Base-by-base conservation (phyloP, 1,284 basidiomycete species). In the Wolfiporia cocos region DNA sequence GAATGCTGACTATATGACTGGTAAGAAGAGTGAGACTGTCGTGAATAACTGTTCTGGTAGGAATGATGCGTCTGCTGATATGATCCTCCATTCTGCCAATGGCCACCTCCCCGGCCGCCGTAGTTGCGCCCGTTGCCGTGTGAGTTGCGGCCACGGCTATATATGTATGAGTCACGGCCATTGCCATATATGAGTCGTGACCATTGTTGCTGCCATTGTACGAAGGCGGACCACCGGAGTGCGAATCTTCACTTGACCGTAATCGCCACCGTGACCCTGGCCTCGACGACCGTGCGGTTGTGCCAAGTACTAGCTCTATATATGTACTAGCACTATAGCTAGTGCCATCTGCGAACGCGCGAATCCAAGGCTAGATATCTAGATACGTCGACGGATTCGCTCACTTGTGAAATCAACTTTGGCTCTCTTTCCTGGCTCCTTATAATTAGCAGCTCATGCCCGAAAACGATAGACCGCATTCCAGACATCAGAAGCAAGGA, bases 221-320 rank as follows among this genome's bases (percentile, higher is more conserved):
- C 11, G 53, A 43, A 15, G 40, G 32, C n/a, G 46, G 48, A 21
- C 44, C 46, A 11, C 51, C 42, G 23, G 44, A 44, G 28, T 46
- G 43, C 31, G 45, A 49, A n/a, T 47, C 44, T 17, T 50, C 52
- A 9, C 53, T 34, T 15, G 44, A 43, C 50, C 49, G 32, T 48
- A 39, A 26, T 53, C 44, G 10, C 61, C 56, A 2, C 67, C 57
- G 3, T 61, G 57, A 9, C 59, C 56, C 17, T 63, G 58, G 18
- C 69, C 69, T 19, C 59, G 49, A 12, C 68, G 60, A 28, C 71
- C 74, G 2, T 73, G 58, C 18, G 73, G 62, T n/a, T n/a, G n/a
- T n/a, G n/a, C n/a, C n/a, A n/a, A n/a, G n/a, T n/a, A n/a, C n/a
- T n/a, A n/a, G n/a, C n/a, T n/a, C n/a, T n/a, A n/a, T n/a, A n/a